phyloP scores from a whole-genome alignment of 1,139 yeast genomes.

The Debaryomycetaceae sp. region DNA sequence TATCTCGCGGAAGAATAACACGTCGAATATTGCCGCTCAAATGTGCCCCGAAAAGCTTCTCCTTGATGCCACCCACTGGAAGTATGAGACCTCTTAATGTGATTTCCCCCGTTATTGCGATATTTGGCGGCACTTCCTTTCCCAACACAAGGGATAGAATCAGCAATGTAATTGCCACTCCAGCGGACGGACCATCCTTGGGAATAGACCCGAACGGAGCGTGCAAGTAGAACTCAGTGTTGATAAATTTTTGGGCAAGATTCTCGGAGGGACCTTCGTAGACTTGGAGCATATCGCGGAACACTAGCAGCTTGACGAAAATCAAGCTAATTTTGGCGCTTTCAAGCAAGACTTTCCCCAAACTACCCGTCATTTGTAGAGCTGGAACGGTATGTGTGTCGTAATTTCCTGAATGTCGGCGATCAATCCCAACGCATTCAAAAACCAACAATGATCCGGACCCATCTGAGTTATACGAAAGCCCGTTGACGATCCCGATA shows the following conservation, averaged over 20 bases:
- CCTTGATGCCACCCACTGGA: conserved; percentile 86
- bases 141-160: conserved; percentile 61
- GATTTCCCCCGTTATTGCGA: conserved; percentile 94
- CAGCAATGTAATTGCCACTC: conserved; percentile 80
- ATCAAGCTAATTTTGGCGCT: conserved; percentile 73
- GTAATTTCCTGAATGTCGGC: conserved; percentile 8
- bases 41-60: conserved; percentile 78
- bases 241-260: conserved; percentile 34
- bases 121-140: conserved; percentile 51
- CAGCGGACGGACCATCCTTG: conserved; percentile 93
- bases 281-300: conserved; percentile 21
- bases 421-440: conserved; percentile 57
- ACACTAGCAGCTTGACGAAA: conserved; percentile 53
- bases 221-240: conserved; percentile 65
- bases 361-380: conserved; percentile 68
- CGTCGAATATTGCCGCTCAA: conserved; percentile 51
- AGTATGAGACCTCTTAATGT: conserved; percentile 77
- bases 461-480: conserved; percentile 83
- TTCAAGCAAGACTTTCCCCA: conserved; percentile 77
- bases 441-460: conserved; percentile 75
- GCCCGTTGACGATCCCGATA: conserved; percentile 77
- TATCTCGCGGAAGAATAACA: conserved; percentile 60
- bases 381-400: conserved; percentile 23
- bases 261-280: conserved; percentile 13
- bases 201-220: conserved; percentile 85